Conservation (phyloP, 768 basidiomycete genomes). For the Lactarius quietus region DNA sequence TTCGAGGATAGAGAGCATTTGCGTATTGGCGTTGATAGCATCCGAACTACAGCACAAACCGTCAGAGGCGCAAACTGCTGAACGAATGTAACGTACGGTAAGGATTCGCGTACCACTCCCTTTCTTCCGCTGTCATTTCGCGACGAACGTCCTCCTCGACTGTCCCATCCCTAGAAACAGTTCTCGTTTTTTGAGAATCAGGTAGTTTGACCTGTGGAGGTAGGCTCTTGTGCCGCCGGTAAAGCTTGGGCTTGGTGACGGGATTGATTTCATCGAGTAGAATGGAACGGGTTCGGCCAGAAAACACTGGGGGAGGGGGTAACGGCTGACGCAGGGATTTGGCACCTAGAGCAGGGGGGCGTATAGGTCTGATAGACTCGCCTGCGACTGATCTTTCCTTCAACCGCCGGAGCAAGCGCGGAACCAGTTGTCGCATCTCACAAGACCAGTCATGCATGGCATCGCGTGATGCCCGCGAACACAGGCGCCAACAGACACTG, state of each 20-base stretch:
- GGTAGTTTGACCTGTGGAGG: constrained; percentile 46
- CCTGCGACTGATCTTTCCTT: constrained; percentile 29
- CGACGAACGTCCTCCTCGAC: constrained; percentile 35
- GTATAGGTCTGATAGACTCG: constrained; percentile 14
- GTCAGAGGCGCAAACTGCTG: not conserved
- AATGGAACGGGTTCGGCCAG: constrained; percentile 54
- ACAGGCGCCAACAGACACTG: not conserved
- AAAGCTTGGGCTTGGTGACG: constrained; percentile 48
- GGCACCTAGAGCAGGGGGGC: constrained; percentile 12
- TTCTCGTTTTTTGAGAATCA: constrained; percentile 28
- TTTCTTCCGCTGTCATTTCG: constrained; percentile 60
- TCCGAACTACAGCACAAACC: constrained; percentile 48
- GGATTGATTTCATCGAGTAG: constrained; percentile 56
- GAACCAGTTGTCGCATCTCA: constrained; percentile 66
- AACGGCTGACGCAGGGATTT: constrained; percentile 12
- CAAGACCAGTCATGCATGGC: too few species aligned
- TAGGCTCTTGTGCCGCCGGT: constrained; percentile 52
- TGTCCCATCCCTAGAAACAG: constrained; percentile 21
- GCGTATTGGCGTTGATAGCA: constrained; percentile 64
- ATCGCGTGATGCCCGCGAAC: not conserved
- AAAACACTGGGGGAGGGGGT: constrained; percentile 35
- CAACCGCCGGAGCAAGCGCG: constrained; percentile 52
- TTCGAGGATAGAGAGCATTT: constrained; percentile 48
- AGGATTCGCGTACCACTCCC: constrained; percentile 68
- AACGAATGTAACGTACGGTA: constrained; percentile 49